phyloP scores from a whole-genome alignment of 345 rosid species.

The Populus simonii region DNA sequence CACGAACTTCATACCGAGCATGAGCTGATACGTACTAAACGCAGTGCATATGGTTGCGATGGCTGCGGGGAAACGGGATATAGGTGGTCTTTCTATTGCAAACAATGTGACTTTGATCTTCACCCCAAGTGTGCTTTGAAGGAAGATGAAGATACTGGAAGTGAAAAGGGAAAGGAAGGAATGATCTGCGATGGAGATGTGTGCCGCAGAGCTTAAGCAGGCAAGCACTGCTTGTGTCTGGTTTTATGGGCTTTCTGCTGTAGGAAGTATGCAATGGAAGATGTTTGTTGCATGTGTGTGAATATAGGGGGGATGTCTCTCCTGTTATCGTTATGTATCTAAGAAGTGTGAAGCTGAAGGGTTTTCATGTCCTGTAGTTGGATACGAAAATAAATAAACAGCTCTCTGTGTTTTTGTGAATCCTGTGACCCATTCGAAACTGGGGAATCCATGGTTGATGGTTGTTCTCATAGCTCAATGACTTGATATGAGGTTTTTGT shows the following conservation, averaged over 20 bases:
- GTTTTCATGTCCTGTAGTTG: background rate
- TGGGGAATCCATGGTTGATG: background rate
- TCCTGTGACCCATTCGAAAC: background rate
- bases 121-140: slow-evolving; percentile 21
- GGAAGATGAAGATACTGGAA: background rate
- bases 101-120: slow-evolving; percentile 18
- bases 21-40: background rate
- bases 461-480: background rate
- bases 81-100: slow-evolving; percentile 12
- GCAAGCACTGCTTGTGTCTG: background rate
- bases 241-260: background rate
- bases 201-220: slow-evolving; percentile 6
- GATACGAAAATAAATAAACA: background rate
- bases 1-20: slow-evolving; percentile 13
- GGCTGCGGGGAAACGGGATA: slow-evolving; percentile 2
- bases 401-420: background rate
- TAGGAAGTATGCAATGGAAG: background rate
- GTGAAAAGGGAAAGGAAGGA: background rate
- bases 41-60: background rate
- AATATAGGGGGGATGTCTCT: background rate
- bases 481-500: background rate
- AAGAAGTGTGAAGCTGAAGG: background rate
- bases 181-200: slow-evolving; percentile 3
- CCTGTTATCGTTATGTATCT: background rate
- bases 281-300: background rate